Base-by-base conservation (phyloP, 805 yeast species). In the Komagataella phaffii region DNA sequence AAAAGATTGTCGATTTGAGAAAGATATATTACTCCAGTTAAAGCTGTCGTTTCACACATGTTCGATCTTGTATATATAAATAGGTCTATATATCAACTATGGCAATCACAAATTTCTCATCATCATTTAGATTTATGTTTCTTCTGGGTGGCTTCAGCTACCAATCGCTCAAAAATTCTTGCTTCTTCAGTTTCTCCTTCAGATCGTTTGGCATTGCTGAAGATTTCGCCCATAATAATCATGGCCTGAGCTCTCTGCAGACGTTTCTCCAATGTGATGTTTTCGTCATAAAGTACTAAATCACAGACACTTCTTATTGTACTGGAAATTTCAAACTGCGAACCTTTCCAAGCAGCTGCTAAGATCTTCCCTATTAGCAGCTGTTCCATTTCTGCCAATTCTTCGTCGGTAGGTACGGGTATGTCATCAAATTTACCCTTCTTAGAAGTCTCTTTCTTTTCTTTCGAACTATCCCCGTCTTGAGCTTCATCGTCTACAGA, bases 301-400 rank as follows among this genome's bases (percentile, higher is more conserved):
- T 87, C 93, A 64, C 93, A 87, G 7, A 89, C 89, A 36, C 84
- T 90, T 49, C 93, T 79, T 50, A 86, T 63, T n/a, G 86, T 82
- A 24, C 84, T 74, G 54, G 83, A 83, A 51, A 90, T 81, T 69
- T 93, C 99, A 66, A 81, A 83, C 58, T 85, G 82, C 18, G 96
- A 88, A 45, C 95, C 87, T 19, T 87, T 86, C 99, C 99, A 93
- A 17, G 96, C 95, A 1, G 96, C 89, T 6, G 93, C 91, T 50
- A 93, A 74, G 19, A 93, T 78, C 64, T 91, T 93, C 21, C 99
- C 98, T 51, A 88, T 81, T 55, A 91, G 76, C 52, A 79, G 70
- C 50, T 88, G 77, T 61, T 91, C 96, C 68, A 85, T 78, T 62
- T 88, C 93, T 1, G 82, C 88, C 24, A 68, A 60, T 55, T 79